These are phyloP conservation scores for Populus davidiana DNA, from an alignment of 345 rosid genomes.

Conservation along the genomic window DNA sequence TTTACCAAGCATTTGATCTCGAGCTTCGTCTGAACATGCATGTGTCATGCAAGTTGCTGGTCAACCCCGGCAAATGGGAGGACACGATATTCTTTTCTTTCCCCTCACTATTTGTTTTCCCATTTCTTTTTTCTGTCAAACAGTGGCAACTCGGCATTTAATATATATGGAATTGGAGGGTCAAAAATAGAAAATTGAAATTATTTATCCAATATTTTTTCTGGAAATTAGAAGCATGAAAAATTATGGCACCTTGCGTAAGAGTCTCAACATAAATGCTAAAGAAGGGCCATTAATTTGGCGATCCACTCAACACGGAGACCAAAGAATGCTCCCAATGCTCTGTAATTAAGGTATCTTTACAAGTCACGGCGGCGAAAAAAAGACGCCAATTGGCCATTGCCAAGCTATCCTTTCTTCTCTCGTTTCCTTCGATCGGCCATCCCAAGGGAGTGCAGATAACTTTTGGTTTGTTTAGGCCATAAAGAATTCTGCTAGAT, in stretches of 20 bases:
- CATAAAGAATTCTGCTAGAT: neutral
- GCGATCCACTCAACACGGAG: neutral
- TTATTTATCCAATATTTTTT: neutral
- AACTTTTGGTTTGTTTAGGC: neutral
- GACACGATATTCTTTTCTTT: neutral
- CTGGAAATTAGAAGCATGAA: neutral
- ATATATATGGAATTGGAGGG: neutral
- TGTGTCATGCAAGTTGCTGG: slow-evolving; percentile 11
- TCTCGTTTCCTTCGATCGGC: neutral
- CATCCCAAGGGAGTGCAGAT: neutral
- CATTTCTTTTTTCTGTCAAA: neutral
- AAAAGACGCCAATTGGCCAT: neutral
- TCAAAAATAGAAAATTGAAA: neutral
- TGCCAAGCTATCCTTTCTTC: neutral
- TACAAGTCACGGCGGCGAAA: neutral
- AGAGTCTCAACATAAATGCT: neutral
- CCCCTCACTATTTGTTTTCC: neutral
- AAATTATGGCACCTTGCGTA: neutral
- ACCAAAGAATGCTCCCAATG: neutral
- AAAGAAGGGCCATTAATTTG: neutral
- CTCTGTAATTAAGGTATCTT: neutral
- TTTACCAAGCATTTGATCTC: neutral
- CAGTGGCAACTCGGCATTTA: neutral
- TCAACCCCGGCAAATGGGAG: slow-evolving; percentile 16
- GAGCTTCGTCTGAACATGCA: neutral